These are phyloP conservation scores for Talaromyces sp. DNA, from an alignment of 2,329 filamentous ascomycete genomes.

Conservation along the genomic window DNA sequence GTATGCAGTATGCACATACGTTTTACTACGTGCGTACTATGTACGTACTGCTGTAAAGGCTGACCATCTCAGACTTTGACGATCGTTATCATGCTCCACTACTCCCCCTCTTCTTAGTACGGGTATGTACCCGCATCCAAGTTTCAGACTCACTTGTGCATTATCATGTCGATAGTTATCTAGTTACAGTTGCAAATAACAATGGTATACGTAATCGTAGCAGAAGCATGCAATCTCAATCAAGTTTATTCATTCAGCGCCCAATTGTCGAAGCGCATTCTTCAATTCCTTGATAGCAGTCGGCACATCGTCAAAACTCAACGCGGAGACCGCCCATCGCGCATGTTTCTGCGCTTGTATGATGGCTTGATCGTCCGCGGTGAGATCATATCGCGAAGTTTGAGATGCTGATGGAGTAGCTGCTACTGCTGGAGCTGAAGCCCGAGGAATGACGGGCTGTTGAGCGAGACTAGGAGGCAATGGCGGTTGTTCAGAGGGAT, in stretches of 20 bases:
- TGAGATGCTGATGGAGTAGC: conserved; percentile 19
- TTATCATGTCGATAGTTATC: background rate
- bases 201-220: background rate
- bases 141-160: background rate
- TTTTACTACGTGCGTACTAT: no score
- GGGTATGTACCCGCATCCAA: background rate
- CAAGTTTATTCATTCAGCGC: conserved; percentile 50
- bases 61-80: background rate
- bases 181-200: background rate
- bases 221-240: background rate
- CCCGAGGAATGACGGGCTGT: conserved; percentile 20
- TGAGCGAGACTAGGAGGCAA: conserved; percentile 20
- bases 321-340: conserved; percentile 90
- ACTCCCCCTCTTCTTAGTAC: background rate
- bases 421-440: conserved; percentile 17
- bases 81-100: background rate
- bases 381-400: conserved; percentile 11
- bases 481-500: conserved; percentile 7
- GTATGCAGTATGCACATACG: background rate
- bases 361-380: conserved; percentile 67
- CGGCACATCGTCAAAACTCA: conserved; percentile 92
- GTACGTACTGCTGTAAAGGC: no score
- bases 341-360: conserved; percentile 88
- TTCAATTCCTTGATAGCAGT: conserved; percentile 84
- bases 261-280: conserved; percentile 68